Base-by-base conservation (phyloP, 169 alveolate species). In the Eimeria necatrix region DNA sequence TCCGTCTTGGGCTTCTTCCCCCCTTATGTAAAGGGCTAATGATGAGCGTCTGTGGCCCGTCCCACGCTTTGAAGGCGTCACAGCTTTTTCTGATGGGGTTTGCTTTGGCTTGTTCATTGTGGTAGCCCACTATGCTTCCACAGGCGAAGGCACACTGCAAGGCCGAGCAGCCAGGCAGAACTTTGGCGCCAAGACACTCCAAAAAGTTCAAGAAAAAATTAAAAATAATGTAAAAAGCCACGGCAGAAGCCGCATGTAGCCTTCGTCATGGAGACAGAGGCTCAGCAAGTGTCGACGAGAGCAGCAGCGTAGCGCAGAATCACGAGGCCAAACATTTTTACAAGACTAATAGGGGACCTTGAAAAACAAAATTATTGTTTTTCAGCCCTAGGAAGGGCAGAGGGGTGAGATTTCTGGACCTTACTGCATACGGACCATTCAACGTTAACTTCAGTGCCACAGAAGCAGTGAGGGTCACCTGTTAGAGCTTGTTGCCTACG, bases 21-120 rank as follows among this genome's bases (percentile, higher is more conserved):
- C 93, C 93, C 93, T 85, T 41, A 85, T 59, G 24, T 18, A 60
- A 22, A 85, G 59, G 48, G 93, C 81, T 0, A 85, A 60, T 2
- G 93, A 85, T 18, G 93, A 85, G 32, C 93, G 93, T 48, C 93
- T 32, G 24, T 85, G 93, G 26, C 93, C 93, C 26, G 76, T 59
- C 81, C 24, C 51, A 26, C 93, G 93, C 61, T 60, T 85, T 59
- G 93, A 80, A 59, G 60, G 80, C 64, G 61, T 80, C n/a, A 73
- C 61, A n/a, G 90, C 26, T 73, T 61, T 85, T 5, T 85, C 93
- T 32, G 68, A 61, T 26, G 18, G 93, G 26, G 81, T 14, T 61
- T 49, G 80, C 81, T 61, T 85, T 61, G 78, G 68, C 68, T 85
- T 85, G 93, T 73, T 85, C 93, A 85, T 85, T 85, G 93, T 5